phyloP scores from a whole-genome alignment of 306 rosid species.

The Sindora glabra region DNA sequence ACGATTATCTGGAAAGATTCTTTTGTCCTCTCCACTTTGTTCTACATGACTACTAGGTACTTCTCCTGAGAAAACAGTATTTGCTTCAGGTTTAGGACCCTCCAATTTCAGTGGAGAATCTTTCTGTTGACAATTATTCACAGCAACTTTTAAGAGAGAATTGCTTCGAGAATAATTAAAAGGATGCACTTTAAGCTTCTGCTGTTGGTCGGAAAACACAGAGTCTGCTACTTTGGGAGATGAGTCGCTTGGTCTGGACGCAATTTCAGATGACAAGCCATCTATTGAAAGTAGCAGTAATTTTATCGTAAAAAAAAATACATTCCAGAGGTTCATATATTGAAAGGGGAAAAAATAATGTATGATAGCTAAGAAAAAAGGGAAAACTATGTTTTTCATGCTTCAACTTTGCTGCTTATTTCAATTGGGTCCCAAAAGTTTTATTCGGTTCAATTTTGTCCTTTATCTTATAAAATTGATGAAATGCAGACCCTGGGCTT shows the following conservation, averaged over 20 bases:
- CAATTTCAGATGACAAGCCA: conserved; percentile 35
- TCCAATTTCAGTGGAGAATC: conserved; percentile 7
- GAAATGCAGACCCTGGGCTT: no score
- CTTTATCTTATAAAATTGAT: no score
- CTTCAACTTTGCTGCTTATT: no score
- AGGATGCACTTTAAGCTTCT: conserved; percentile 1
- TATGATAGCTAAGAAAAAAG: background rate
- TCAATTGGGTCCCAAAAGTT: no score
- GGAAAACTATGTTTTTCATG: no score
- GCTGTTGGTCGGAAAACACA: conserved; percentile 8
- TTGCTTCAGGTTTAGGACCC: conserved; percentile 11
- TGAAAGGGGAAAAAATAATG: no score
- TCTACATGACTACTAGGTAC: conserved; percentile 30
- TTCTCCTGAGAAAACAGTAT: conserved; percentile 24
- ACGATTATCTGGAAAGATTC: conserved; percentile 28
- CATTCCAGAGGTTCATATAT: no score
- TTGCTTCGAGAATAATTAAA: conserved; percentile 4
- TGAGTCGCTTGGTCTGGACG: conserved; percentile 34
- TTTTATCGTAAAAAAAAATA: no score
- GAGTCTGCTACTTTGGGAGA: conserved; percentile 29
- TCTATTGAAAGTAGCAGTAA: conserved; percentile 24
- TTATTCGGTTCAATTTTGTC: no score
- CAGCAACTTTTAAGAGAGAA: conserved; percentile 15
- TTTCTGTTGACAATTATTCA: background rate
- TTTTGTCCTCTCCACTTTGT: conserved; percentile 35